Conservation (phyloP, 2,329 filamentous ascomycete genomes). For the Esteya vermicola region DNA sequence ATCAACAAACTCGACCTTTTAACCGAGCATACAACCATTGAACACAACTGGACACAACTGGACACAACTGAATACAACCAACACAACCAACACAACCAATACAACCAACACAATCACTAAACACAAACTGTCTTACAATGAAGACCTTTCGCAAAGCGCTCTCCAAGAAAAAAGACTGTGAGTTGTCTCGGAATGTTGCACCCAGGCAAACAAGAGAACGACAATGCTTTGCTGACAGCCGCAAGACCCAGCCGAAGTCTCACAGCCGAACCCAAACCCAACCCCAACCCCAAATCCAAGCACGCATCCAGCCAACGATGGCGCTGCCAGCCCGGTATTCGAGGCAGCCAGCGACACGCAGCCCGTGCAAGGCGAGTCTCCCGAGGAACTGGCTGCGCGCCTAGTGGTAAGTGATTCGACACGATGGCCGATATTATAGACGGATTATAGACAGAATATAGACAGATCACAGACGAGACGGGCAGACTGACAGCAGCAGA, state of each 20-base stretch:
- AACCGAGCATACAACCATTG: too few species aligned
- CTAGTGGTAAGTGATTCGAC: constrained; percentile 9
- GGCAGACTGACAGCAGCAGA: not conserved
- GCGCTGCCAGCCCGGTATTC: not conserved
- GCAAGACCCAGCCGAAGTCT: not conserved
- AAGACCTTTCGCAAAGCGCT: constrained; percentile 9
- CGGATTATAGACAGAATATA: too few species aligned
- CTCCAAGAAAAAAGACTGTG: constrained; percentile 3
- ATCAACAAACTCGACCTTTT: too few species aligned
- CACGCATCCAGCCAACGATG: not conserved
- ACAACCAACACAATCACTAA: not conserved
- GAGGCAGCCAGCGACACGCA: not conserved
- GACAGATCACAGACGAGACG: not conserved
- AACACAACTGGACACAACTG: too few species aligned
- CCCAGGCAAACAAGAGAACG: too few species aligned
- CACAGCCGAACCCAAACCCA: not conserved
- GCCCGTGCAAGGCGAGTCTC: constrained; percentile 4
- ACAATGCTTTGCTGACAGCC: not conserved
- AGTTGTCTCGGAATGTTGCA: too few species aligned
- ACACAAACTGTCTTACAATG: constrained; percentile 2
- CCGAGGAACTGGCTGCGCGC: constrained; percentile 6
- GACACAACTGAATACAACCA: not conserved
- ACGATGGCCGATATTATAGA: too few species aligned
- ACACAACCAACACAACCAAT: not conserved
- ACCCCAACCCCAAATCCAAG: too few species aligned